Evolutionary conservation across 2,329 filamentous ascomycete species (phyloP).

Genomic region (Clonostachys rosea): DNA sequence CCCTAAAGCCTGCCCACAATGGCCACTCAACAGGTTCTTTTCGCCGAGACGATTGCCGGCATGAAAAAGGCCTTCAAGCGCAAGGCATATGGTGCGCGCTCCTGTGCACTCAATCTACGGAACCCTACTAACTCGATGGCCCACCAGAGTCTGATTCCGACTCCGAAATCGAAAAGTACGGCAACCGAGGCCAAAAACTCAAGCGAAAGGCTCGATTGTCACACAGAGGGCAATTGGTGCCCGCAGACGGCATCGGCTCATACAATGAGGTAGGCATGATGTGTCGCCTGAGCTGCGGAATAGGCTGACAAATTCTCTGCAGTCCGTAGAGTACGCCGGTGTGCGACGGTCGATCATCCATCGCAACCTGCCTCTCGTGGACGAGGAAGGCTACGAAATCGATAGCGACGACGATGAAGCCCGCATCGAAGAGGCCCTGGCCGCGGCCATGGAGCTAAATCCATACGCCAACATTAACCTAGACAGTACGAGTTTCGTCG

Average conservation of each 20-base stretch:
- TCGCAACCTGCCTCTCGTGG: constrained; percentile 66
- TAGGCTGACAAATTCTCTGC: constrained; percentile 14
- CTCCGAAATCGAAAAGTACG: constrained; percentile 62
- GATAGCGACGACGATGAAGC: constrained; percentile 70
- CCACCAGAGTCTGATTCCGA: constrained; percentile 72
- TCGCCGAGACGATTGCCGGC: constrained; percentile 61
- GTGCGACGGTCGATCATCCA: constrained; percentile 69
- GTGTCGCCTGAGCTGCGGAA: background rate
- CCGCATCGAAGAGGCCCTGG: constrained; percentile 53
- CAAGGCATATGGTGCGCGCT: constrained; percentile 53
- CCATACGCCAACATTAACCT: constrained; percentile 69
- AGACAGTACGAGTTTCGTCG: constrained; percentile 46
- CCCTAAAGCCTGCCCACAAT: constrained; percentile 15
- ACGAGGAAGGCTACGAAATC: constrained; percentile 74
- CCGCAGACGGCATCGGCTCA: constrained; percentile 58
- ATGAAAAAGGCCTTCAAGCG: constrained; percentile 66
- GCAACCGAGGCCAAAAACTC: constrained; percentile 75
- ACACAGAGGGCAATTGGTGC: constrained; percentile 64
- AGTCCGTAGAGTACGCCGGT: constrained; percentile 72
- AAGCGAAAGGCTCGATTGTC: constrained; percentile 71
- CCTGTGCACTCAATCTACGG: background rate
- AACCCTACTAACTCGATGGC: constrained; percentile 10
- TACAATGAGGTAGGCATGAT: constrained; percentile 61
- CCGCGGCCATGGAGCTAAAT: constrained; percentile 63
- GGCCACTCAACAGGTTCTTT: constrained; percentile 53